Percentiles rank a stretch among this genome's conserved stretches.
phyloP scores from a whole-genome alignment of 2,329 filamentous ascomycete genomes.

The Didymella lethalis region DNA sequence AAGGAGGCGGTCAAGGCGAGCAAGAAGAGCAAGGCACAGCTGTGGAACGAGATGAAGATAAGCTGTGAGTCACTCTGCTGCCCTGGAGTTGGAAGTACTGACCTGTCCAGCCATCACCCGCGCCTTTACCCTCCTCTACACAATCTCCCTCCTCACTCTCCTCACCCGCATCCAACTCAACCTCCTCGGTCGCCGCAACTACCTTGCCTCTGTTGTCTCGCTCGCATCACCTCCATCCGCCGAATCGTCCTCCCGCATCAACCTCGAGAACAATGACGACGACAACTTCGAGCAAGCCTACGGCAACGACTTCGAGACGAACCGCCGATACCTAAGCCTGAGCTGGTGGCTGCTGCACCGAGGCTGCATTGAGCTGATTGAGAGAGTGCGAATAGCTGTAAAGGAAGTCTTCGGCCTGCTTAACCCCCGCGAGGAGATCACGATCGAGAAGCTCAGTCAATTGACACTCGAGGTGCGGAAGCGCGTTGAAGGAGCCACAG shows the following conservation, averaged over 20 bases:
- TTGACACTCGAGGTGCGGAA: conserved; percentile 84
- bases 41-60: conserved; percentile 98
- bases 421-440: conserved; percentile 87
- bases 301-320: conserved; percentile 94
- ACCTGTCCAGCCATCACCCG: conserved; percentile 77
- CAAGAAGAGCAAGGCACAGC: conserved; percentile 86
- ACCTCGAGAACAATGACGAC: conserved; percentile 91
- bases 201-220: conserved; percentile 93
- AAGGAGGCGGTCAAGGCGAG: conserved; percentile 62
- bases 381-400: conserved; percentile 83
- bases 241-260: conserved; percentile 77
- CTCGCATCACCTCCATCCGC: conserved; percentile 74
- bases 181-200: conserved; percentile 91
- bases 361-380: conserved; percentile 84
- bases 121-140: conserved; percentile 91
- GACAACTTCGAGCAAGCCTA: conserved; percentile 82
- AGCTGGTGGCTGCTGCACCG: conserved; percentile 97
- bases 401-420: conserved; percentile 87
- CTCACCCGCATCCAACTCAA: conserved; percentile 96
- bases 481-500: conserved; percentile 79
- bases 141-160: conserved; percentile 84
- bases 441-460: conserved; percentile 79
- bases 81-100: conserved; percentile 7
- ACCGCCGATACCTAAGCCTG: conserved; percentile 92
- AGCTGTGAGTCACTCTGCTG: conserved; percentile 71